Evolutionary conservation across 2,329 filamentous ascomycete species (phyloP), one percentile per base, ranked within the genome.

Genomic region (Colletotrichum phormii): DNA sequence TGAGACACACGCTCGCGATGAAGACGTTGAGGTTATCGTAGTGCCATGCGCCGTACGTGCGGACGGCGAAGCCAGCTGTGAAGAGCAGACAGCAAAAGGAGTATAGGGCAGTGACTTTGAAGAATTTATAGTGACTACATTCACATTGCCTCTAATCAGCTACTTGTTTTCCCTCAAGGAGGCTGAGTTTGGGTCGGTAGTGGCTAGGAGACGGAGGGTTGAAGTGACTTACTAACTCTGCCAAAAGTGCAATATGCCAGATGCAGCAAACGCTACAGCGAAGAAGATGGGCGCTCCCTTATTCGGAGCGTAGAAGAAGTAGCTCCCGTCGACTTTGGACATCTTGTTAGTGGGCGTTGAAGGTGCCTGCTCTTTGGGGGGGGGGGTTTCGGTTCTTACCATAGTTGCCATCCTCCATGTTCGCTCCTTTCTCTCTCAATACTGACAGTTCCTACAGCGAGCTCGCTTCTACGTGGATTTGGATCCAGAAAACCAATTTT

Each of bases 31-130:
- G 78, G 58, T 79, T 77, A 42, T 78, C 75, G 18, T 81, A 82
- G 66, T 81, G 74, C 49, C 76, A 81, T 5, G 80, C 76, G 13
- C 81, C 79, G 65, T 80, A 81, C 7, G 71, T 76, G 18, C 84
- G 77, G 2, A 89, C 77, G 6, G 86, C 82, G 77, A 91, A 92
- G 26, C 90, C 90, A 1, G 81, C 82, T 0, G 86, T 84, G 79
- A 91, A 91, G 53, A 92, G 77, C 1, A 88, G 77, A 8, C 86
- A 85, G 57, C 87, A 88, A 79, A 89, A 85, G 9, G 88, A 84
- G 26, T 90, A 87, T 4, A 92, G 79, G 0, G 86, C 79, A 0
- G 88, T 90, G 15, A 90, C 81, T 63, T 84, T 85, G 86, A 88
- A 91, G 75, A 85, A 88, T 74, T 87, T 88, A 77, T 90, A 89